A percentile compares a stretch with the other conserved stretches of the same genome.
Conservation (phyloP, 805 yeast species). For the Wickerhamomyces chambardii region DNA sequence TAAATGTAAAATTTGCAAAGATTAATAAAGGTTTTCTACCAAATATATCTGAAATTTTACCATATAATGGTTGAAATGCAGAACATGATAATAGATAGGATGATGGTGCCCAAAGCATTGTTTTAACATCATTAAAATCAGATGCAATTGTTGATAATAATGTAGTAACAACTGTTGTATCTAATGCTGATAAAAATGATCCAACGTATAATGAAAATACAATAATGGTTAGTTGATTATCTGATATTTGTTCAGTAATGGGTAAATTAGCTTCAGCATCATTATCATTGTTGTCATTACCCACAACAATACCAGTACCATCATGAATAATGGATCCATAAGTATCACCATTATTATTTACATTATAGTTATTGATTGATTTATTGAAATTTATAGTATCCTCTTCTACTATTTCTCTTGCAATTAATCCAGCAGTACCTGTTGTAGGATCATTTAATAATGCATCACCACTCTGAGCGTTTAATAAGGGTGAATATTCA, state of each 20-base stretch:
- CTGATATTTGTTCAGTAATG: neutral
- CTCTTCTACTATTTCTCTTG: constrained; percentile 8
- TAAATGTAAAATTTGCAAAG: constrained; percentile 27
- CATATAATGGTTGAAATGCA: constrained; percentile 59
- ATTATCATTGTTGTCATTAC: too few species aligned
- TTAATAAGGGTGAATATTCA: constrained; percentile 1
- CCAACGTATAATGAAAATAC: constrained; percentile 28
- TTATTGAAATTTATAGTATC: too few species aligned
- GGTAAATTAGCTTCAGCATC: neutral
- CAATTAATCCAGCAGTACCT: constrained; percentile 8
- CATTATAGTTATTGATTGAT: too few species aligned
- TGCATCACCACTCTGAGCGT: constrained; percentile 2
- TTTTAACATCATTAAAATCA: constrained; percentile 50
- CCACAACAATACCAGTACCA: too few species aligned
- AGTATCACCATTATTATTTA: neutral
- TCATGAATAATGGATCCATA: neutral
- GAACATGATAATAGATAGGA: constrained; percentile 55
- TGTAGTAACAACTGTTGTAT: constrained; percentile 57
- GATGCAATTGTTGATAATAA: constrained; percentile 55
- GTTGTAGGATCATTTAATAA: constrained; percentile 8
- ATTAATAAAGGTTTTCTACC: constrained; percentile 42
- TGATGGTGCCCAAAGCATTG: constrained; percentile 61
- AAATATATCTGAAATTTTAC: constrained; percentile 56
- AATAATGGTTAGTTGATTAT: constrained; percentile 10
- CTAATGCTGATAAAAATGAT: constrained; percentile 50